These are phyloP conservation scores for Lachnellula occidentalis DNA, from an alignment of 2,329 filamentous ascomycete species.

Conservation along the genomic window DNA sequence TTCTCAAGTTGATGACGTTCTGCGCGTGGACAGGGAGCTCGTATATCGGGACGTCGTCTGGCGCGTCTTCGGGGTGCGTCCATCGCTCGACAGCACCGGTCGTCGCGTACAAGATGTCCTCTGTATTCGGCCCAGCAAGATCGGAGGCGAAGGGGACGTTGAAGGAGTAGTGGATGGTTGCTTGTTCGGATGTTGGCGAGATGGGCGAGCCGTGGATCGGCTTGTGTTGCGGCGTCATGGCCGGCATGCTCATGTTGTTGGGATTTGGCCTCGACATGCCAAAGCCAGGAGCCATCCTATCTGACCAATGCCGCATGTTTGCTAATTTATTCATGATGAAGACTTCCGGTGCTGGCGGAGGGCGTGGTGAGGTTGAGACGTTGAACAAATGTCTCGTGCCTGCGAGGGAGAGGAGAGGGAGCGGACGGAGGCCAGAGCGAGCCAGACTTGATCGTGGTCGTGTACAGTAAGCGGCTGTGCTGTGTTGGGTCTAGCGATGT, in stretches of 20 bases:
- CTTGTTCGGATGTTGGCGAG: constrained; percentile 66
- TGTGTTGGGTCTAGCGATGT: no score
- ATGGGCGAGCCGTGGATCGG: constrained; percentile 49
- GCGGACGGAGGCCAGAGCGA: not conserved
- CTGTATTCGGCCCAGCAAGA: constrained; percentile 83
- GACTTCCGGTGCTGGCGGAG: not conserved
- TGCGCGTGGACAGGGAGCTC: constrained; percentile 87
- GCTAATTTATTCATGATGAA: constrained; percentile 64
- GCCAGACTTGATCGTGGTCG: not conserved
- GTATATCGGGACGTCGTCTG: constrained; percentile 78
- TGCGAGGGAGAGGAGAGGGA: not conserved
- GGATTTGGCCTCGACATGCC: constrained; percentile 50
- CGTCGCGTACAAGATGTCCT: constrained; percentile 92
- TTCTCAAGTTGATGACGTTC: constrained; percentile 74
- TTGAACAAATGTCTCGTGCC: constrained; percentile 8
- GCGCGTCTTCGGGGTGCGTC: constrained; percentile 85
- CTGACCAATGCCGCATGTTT: constrained; percentile 68
- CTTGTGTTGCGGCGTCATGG: constrained; percentile 52
- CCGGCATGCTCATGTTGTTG: constrained; percentile 34
- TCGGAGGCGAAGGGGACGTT: constrained; percentile 95
- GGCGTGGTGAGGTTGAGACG: not conserved
- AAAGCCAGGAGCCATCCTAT: constrained; percentile 64
- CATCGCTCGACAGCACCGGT: constrained; percentile 82
- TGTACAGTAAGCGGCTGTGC: no score
- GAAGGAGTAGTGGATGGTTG: constrained; percentile 88